These are phyloP conservation scores for Leersia perrieri DNA, from an alignment of 176 grass and related monocot species.

Conservation along the genomic window DNA sequence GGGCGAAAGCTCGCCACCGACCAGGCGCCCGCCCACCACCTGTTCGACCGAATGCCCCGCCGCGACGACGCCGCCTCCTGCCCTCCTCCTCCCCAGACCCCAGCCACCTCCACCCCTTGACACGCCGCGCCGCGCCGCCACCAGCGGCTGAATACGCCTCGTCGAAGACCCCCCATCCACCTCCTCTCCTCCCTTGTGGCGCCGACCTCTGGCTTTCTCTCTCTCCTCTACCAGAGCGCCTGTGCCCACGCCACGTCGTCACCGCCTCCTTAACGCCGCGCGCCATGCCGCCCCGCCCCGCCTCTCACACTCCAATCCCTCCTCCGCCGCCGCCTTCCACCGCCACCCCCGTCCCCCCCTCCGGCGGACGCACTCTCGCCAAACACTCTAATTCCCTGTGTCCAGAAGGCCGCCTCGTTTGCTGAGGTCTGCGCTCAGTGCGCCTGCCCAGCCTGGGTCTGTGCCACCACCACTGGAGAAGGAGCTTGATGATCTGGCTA, in stretches of 20 bases:
- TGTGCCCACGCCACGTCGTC: conserved; percentile 79
- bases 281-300: conserved; percentile 53
- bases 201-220: conserved; percentile 81
- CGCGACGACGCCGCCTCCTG: conserved; percentile 18
- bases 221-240: conserved; percentile 77
- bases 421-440: conserved; percentile 63
- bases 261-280: conserved; percentile 73
- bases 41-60: conserved; percentile 42
- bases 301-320: conserved; percentile 69
- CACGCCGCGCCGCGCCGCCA: not conserved
- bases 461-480: conserved; percentile 18
- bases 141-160: conserved; percentile 26
- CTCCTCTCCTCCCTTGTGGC: conserved; percentile 71
- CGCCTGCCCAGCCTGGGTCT: conserved; percentile 39
- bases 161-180: conserved; percentile 72
- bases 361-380: conserved; percentile 45
- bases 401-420: conserved; percentile 56
- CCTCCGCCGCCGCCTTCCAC: conserved; percentile 49
- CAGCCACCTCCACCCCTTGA: not conserved
- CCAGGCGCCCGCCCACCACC: conserved; percentile 24
- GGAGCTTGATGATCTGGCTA: conserved; percentile 47
- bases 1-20: too few species aligned
- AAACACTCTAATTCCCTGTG: conserved; percentile 51
- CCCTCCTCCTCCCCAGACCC: conserved; percentile 38
- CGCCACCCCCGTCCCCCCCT: conserved; percentile 24